These are phyloP conservation scores for Davidsoniella neocaledoniae DNA, from an alignment of 2,329 filamentous ascomycete species.

Conservation along the genomic window DNA sequence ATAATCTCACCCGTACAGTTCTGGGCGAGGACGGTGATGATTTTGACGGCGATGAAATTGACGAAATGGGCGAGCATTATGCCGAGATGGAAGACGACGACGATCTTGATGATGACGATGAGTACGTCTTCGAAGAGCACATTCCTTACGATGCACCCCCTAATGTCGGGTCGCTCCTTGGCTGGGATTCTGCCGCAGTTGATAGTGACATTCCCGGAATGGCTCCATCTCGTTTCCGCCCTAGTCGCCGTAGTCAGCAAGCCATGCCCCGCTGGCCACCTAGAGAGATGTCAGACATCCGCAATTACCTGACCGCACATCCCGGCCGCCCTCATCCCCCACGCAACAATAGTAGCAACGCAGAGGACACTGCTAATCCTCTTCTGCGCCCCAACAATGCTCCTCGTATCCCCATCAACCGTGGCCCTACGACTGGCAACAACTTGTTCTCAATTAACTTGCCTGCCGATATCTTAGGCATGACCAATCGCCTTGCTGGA, in stretches of 20 bases:
- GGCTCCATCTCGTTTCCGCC: constrained; percentile 28
- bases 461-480: constrained; percentile 28
- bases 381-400: constrained; percentile 50
- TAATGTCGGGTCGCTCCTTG: constrained; percentile 30
- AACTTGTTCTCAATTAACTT: constrained; percentile 31
- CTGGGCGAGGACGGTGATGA: constrained; percentile 30
- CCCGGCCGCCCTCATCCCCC: constrained; percentile 1
- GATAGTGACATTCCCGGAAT: constrained; percentile 2
- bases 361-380: constrained; percentile 75
- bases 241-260: neutral
- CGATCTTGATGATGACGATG: constrained; percentile 41
- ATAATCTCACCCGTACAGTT: constrained; percentile 39
- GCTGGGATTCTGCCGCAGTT: constrained; percentile 32
- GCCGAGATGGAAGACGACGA: constrained; percentile 20
- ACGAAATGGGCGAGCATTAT: constrained; percentile 34
- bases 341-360: constrained; percentile 21
- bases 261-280: constrained; percentile 5
- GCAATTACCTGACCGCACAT: neutral
- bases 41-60: constrained; percentile 36
- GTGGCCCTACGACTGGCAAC: constrained; percentile 25
- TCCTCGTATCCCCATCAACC: constrained; percentile 30
- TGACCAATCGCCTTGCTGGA: constrained; percentile 6
- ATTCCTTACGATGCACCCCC: constrained; percentile 31
- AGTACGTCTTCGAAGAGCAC: constrained; percentile 44
- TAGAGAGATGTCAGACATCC: constrained; percentile 1